phyloP scores from a whole-genome alignment of 345 rosid genomes.

The Brassica cretica region DNA sequence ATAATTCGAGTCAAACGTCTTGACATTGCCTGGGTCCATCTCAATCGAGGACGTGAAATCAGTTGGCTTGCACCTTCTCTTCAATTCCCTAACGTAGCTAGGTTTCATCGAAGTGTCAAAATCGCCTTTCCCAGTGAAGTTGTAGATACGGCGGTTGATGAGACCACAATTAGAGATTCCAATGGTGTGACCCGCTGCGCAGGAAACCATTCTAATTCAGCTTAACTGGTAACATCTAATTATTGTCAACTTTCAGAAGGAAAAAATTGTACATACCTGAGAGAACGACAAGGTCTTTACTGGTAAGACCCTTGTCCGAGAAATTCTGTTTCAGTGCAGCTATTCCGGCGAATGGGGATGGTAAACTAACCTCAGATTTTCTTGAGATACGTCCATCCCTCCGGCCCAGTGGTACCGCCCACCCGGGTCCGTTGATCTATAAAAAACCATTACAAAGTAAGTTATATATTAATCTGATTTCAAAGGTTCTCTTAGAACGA shows the following conservation, averaged over 20 bases:
- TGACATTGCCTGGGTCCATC: slow-evolving; percentile 75
- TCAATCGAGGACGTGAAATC: slow-evolving; percentile 36
- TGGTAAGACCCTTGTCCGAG: slow-evolving; percentile 45
- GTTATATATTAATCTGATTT: neutral
- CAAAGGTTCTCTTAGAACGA: neutral
- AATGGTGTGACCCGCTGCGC: slow-evolving; percentile 59
- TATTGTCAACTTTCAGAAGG: neutral
- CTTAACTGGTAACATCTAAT: neutral
- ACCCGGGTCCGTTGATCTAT: slow-evolving; percentile 60
- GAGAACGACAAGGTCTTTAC: slow-evolving; percentile 56
- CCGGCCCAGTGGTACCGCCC: slow-evolving; percentile 59
- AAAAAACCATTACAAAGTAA: neutral
- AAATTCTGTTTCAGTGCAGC: slow-evolving; percentile 39
- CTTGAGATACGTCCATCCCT: slow-evolving; percentile 64
- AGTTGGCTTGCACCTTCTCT: slow-evolving; percentile 50
- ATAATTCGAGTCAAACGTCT: slow-evolving; percentile 51
- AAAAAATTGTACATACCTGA: slow-evolving; percentile 41
- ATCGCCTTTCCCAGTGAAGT: slow-evolving; percentile 63
- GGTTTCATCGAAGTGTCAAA: slow-evolving; percentile 60
- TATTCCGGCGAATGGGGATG: slow-evolving; percentile 47
- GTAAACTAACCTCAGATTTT: slow-evolving; percentile 39
- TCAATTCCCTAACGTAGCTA: slow-evolving; percentile 44
- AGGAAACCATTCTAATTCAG: slow-evolving; percentile 11
- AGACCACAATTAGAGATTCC: slow-evolving; percentile 51
- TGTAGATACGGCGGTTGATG: slow-evolving; percentile 50